Base-by-base conservation (phyloP, 805 yeast genomes). In the Kluyveromyces lactis region DNA sequence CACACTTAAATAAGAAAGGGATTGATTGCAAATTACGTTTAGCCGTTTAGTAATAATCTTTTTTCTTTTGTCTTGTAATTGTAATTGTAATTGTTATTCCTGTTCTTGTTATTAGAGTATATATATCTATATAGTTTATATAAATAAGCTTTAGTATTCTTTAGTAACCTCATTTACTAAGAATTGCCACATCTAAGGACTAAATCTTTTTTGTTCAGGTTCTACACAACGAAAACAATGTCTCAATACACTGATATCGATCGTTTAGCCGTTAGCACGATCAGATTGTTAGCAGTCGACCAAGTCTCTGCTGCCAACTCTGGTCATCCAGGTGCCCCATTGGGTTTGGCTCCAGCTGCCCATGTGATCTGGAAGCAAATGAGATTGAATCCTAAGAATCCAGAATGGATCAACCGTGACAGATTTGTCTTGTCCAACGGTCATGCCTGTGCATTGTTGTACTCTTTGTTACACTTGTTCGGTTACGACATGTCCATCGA, bases 311-410 rank as follows among this genome's bases (percentile, higher is more conserved):
- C 78, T 67, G 90, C 97, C 56, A 83, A 90, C 68, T 82, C 95
- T 45, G 98, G 98, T 51, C 98, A 90, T 71, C 98, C 98, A 41
- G 98, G 98, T 71, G 97, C 98, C 39, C 97, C 97, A 56, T 79
- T 90, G 77, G 97, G 97, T 48, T 71, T 90, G 67, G 97, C 98
- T 13, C 95, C 97, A 33, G 81, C 89, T 45, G 95, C 97, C 47
- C 97, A 90, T 66, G 81, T 79, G 42, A 86, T 81, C 78, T 63
- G 65, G 55, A 73, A 78, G 64, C 76, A 76, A 59, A 73, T 89
- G 82, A 81, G 69, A 55, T 77, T 85, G 72, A 86, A 86, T 77
- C 95, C 97, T 55, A 75, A 80, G 69, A 81, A 85, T 75, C 90
- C 96, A 49, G 69, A 75, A 44, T 90, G 95, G 96, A 70, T 85